A percentile compares a stretch with the other conserved stretches of the same genome.
phyloP scores from a whole-genome alignment of 306 rosid genomes.

The Citrullus colocynthis region DNA sequence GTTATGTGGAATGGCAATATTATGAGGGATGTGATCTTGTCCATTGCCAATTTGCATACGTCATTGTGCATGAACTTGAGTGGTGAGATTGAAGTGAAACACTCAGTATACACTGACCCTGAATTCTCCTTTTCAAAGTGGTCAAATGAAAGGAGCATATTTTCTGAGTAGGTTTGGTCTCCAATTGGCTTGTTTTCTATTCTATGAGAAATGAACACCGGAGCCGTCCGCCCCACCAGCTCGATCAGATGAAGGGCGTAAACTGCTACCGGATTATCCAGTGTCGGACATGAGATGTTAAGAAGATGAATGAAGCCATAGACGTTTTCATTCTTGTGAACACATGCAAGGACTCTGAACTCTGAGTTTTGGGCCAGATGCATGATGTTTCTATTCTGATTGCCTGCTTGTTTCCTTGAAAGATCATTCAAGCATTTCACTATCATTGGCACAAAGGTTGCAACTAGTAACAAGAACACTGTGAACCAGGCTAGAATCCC shows the following conservation, averaged over 20 bases:
- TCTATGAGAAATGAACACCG: constrained; percentile 40
- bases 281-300: constrained; percentile 31
- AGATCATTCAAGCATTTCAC: constrained; percentile 39
- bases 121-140: constrained; percentile 24
- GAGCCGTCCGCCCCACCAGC: constrained; percentile 46
- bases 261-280: constrained; percentile 17
- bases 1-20: constrained; percentile 17
- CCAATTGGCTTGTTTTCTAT: constrained; percentile 16
- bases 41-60: constrained; percentile 33
- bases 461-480: constrained; percentile 9
- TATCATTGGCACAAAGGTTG: constrained; percentile 18
- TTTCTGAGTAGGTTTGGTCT: constrained; percentile 9
- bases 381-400: constrained; percentile 31
- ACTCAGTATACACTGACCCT: constrained; percentile 10
- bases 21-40: constrained; percentile 31
- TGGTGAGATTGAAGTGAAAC: constrained; percentile 38
- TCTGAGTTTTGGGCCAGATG: constrained; percentile 24
- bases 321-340: constrained; percentile 25
- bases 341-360: constrained; percentile 29
- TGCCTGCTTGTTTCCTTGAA: constrained; percentile 34
- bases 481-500: constrained; percentile 2
- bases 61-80: constrained; percentile 43
- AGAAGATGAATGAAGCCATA: constrained; percentile 26
- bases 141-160: constrained; percentile 23
- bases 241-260: constrained; percentile 46